phyloP scores from a whole-genome alignment of 805 yeast species.

The Spathaspora boniae region DNA sequence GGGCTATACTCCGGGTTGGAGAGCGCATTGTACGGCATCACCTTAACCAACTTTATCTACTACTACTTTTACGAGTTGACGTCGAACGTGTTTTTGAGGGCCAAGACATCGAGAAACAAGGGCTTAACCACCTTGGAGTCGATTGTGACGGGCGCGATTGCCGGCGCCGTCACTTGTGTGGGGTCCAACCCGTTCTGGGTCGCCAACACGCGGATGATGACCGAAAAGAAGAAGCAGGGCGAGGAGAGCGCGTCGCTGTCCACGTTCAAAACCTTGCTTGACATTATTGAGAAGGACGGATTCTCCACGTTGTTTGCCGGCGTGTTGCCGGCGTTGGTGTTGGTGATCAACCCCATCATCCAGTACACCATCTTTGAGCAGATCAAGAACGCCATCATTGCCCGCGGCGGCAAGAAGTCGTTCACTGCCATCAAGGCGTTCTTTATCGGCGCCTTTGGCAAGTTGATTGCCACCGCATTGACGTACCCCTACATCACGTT shows the following conservation, averaged over 20 bases:
- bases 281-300: constrained; percentile 72
- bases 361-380: constrained; percentile 93
- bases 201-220: constrained; percentile 86
- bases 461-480: constrained; percentile 79
- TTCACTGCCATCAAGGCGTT: constrained; percentile 76
- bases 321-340: constrained; percentile 78
- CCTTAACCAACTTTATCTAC: constrained; percentile 82
- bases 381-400: constrained; percentile 61
- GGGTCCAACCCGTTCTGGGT: constrained; percentile 93
- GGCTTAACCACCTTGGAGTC: constrained; percentile 63
- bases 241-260: constrained; percentile 21
- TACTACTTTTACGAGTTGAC: constrained; percentile 87
- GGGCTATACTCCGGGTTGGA: constrained; percentile 86
- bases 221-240: constrained; percentile 33
- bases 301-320: constrained; percentile 74
- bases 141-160: constrained; percentile 75
- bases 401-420: constrained; percentile 44
- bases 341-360: constrained; percentile 84
- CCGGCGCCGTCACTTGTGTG: constrained; percentile 81
- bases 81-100: constrained; percentile 40
- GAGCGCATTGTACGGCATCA: constrained; percentile 81
- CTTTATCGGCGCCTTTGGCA: constrained; percentile 84
- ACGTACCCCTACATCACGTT: constrained; percentile 92
- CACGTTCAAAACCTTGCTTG: constrained; percentile 54
- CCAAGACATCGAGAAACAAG: constrained; percentile 15